Base-by-base conservation (phyloP, 2,329 filamentous ascomycete species). In the Aspergillus piperis region DNA sequence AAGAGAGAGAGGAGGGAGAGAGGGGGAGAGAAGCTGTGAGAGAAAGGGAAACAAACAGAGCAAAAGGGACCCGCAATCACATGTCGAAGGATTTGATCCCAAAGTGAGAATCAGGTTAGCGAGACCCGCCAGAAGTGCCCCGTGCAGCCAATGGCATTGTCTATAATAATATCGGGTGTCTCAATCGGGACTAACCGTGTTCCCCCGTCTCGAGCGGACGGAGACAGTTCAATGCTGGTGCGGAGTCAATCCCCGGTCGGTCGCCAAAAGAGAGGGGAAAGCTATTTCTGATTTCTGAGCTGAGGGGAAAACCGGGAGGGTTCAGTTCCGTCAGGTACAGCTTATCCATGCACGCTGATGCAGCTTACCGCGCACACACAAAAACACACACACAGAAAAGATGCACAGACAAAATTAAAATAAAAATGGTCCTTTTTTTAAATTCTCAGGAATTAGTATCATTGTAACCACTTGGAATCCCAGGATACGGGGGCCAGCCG, bases 131-230 rank as follows among this genome's bases (percentile, higher is more conserved):
- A 10, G 23, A 8, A 8, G 5, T 11, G 47, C 27, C 6, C 5
- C 7, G 6, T n/a, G 25, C 15, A 17, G 15, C 47, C 25, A 50
- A 50, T 50, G 15, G 10, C 10, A 5, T 3, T 15, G 51, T 23
- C 21, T 32, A 25, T 53, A 53, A 53, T 41, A 41, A 53, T 21
- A 41, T 23, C 21, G 30, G 17, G 11, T 25, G 25, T 30, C 23
- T 11, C 25, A 25, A 41, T 55, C 53, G 53, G 53, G 53, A n/a
- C 25, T 39, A 55, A 55, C 53, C 53, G 53, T 32, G 17, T 19
- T 19, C 3, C 21, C 51, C 36, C 51, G 11, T 42, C 30, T 21
- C 21, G 30, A 42, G 32, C 17, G 17, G 17, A 19, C 17, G 17
- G 17, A 19, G 17, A 19, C 17, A 19, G 17, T 19, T 19, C 17